These are phyloP conservation scores for Mycogone perniciosa DNA, from an alignment of 2,329 filamentous ascomycete genomes.

Conservation along the genomic window DNA sequence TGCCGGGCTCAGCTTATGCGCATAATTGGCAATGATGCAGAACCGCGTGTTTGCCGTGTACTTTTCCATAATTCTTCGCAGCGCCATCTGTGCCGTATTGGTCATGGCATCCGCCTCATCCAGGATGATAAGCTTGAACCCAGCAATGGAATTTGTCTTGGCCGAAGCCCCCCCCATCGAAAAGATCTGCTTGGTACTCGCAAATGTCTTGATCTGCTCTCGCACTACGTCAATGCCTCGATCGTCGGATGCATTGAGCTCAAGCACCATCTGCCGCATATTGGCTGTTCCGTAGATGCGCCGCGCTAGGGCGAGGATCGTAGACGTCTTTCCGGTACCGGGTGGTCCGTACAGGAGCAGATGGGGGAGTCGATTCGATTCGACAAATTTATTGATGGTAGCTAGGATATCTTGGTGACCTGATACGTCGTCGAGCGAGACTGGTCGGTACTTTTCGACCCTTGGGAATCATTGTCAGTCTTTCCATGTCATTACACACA, in stretches of 20 bases:
- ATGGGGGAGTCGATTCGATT: constrained; percentile 88
- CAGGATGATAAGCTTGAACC: constrained; percentile 92
- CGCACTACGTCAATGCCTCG: constrained; percentile 95
- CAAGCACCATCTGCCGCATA: constrained; percentile 96
- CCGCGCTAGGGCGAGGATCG: constrained; percentile 84
- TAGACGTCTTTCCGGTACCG: constrained; percentile 96
- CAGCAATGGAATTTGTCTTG: constrained; percentile 49
- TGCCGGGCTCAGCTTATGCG: constrained; percentile 92
- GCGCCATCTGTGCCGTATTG: constrained; percentile 94
- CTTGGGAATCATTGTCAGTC: constrained; percentile 33
- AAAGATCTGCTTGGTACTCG: constrained; percentile 97
- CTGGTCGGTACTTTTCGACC: constrained; percentile 96
- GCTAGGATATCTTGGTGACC: constrained; percentile 96
- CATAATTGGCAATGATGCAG: constrained; percentile 98
- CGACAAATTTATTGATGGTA: constrained; percentile 96
- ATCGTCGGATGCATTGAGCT: constrained; percentile 95
- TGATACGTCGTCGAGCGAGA: constrained; percentile 83
- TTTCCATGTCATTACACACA: no score
- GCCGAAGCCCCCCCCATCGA: constrained; percentile 49
- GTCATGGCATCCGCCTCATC: constrained; percentile 99
- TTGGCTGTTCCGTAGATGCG: constrained; percentile 89
- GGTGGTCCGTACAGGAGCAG: constrained; percentile 94
- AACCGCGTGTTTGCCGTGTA: constrained; percentile 97
- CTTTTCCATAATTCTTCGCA: constrained; percentile 97
- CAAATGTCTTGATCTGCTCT: constrained; percentile 99